Conservation (phyloP, 345 rosid species). For the Triadica sebifera region DNA sequence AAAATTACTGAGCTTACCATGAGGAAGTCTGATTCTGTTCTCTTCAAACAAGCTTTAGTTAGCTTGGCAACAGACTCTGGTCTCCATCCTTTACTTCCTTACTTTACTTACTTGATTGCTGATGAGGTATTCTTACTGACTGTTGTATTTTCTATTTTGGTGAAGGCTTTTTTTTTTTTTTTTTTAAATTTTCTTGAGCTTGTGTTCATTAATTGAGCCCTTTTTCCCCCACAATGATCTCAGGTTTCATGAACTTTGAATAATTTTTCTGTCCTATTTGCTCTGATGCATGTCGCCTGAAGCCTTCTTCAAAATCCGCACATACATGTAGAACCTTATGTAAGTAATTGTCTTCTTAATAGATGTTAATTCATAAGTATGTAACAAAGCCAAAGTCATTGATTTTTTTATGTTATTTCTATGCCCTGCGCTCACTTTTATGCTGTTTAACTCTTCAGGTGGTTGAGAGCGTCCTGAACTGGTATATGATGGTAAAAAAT, state of each 20-base stretch:
- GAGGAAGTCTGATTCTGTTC: constrained; percentile 41
- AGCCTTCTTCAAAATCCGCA: constrained; percentile 81
- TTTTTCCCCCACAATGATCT: constrained; percentile 16
- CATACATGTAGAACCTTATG: constrained; percentile 80
- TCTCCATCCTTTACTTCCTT: constrained; percentile 72
- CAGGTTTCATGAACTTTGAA: constrained; percentile 64
- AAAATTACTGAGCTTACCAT: constrained; percentile 55
- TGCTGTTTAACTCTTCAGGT: constrained; percentile 7
- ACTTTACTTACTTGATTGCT: constrained; percentile 59
- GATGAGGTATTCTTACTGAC: constrained; percentile 53
- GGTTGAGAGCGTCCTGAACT: neutral
- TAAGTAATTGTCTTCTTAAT: constrained; percentile 37
- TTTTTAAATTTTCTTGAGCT: constrained; percentile 18
- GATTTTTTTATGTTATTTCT: neutral
- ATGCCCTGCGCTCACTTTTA: neutral
- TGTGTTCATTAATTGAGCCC: constrained; percentile 11
- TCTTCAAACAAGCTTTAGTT: constrained; percentile 64
- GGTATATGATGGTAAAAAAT: neutral
- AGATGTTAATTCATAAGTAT: neutral
- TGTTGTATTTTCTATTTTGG: neutral
- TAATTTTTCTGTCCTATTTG: constrained; percentile 52
- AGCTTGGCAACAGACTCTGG: constrained; percentile 78
- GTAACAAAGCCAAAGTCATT: neutral
- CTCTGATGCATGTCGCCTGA: constrained; percentile 63
- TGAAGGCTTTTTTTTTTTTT: neutral